Base-by-base conservation (phyloP, 805 yeast species). In the Grigorovia transvaalensis region DNA sequence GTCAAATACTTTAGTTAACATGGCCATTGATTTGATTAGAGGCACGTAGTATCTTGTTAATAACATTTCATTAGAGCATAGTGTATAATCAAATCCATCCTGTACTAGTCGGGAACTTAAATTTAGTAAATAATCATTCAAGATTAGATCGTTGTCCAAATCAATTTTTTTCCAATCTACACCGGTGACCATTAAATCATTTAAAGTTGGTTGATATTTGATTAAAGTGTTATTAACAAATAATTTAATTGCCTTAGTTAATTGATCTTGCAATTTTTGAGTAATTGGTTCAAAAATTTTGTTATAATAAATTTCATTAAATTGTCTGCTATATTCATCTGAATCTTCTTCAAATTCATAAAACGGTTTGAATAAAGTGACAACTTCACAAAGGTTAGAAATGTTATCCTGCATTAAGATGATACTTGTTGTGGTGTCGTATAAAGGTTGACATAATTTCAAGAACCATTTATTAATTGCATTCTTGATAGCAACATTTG, bases 1-100 rank as follows among this genome's bases (percentile, higher is more conserved):
- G 59, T 87, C 95, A 62, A 88, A 87, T 20, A 90, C 84, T 62
- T 81, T 85, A 38, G 88, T 82, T 33, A 90, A 70, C 6, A 91
- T 68, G 0, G 83, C 76, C 45, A 89, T 69, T 0, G 95, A 82
- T 51, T 78, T 79, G 3, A 78, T 75, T 46, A 88, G 70, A 1
- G 96, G 96, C 13, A 87, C 80, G 63, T 86, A 88, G 59, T 82
- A 76, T 19, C 73, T 40, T 23, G 38, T 12, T 42, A 45, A 7
- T 9, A 23, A 9, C 44, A 44, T 33, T 19, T 43, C 47, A 20
- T 49, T 33, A 15, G 41, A 33, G 6, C 35, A 19, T 15, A 35
- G 17, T 33, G 40, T 38, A 9, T 41, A 17, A 9, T 43, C 44
- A 27, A n/a, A n/a, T 9, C 23, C 23, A 30, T 44, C 46, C 6